phyloP scores from a whole-genome alignment of 768 basidiomycete species.

The Termitomyces sp. region DNA sequence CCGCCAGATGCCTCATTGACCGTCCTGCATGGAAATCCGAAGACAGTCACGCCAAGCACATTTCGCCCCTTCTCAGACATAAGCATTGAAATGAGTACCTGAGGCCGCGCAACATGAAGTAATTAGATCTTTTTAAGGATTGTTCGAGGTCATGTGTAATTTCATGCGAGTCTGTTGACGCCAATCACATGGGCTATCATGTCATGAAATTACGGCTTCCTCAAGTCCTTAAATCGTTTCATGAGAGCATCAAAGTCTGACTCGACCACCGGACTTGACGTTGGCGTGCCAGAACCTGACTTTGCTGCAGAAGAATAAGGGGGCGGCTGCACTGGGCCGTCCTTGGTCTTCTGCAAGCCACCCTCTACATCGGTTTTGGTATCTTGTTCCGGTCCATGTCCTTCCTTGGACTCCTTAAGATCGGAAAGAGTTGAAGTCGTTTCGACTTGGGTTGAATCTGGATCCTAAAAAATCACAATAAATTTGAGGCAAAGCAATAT shows the following conservation, averaged over 20 bases:
- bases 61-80: neutral
- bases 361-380: slow-evolving; percentile 35
- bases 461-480: slow-evolving; percentile 14
- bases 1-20: neutral
- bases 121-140: neutral
- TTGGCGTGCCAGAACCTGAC: slow-evolving; percentile 19
- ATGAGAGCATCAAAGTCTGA: slow-evolving; percentile 78
- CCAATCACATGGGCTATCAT: neutral
- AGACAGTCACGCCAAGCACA: neutral
- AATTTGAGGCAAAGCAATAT: neutral
- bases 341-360: slow-evolving; percentile 24
- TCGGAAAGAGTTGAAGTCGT: slow-evolving; percentile 8
- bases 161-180: neutral
- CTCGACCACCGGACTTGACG: slow-evolving; percentile 35
- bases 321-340: slow-evolving; percentile 18
- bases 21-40: neutral
- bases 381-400: slow-evolving; percentile 31
- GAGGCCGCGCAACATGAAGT: neutral
- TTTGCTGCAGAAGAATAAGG: slow-evolving; percentile 23
- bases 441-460: slow-evolving; percentile 18
- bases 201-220: slow-evolving; percentile 57
- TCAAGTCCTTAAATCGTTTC: slow-evolving; percentile 82
- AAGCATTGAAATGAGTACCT: neutral
- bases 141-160: neutral
- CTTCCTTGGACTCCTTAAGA: slow-evolving; percentile 27